phyloP scores from a whole-genome alignment of 805 yeast genomes.

The Alloascoidea hylecoeti region DNA sequence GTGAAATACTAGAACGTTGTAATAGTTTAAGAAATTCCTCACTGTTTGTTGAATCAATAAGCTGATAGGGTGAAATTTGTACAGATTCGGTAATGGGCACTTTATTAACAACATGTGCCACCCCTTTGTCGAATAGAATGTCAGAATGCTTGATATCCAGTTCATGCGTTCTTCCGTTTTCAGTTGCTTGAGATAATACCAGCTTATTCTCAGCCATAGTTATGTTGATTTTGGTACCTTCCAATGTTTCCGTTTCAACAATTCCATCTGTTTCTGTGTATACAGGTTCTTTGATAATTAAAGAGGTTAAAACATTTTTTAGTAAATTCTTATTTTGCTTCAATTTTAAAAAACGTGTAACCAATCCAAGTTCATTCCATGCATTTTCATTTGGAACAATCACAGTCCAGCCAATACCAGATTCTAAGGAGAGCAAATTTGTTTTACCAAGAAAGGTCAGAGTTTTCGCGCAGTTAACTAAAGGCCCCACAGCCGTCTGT shows the following conservation, averaged over 20 bases:
- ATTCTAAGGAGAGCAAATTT: constrained; percentile 36
- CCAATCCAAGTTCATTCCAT: constrained; percentile 53
- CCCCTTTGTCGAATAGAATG: constrained; percentile 71
- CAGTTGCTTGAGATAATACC: constrained; percentile 10
- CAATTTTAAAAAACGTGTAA: constrained; percentile 38
- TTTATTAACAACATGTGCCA: constrained; percentile 52
- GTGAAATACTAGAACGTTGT: constrained; percentile 25
- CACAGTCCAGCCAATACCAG: constrained; percentile 53
- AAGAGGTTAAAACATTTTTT: too few species aligned
- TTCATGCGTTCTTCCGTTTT: constrained; percentile 10
- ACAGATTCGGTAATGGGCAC: constrained; percentile 45
- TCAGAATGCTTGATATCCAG: constrained; percentile 30
- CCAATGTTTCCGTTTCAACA: constrained; percentile 12
- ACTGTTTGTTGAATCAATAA: constrained; percentile 35
- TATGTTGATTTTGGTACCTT: constrained; percentile 9
- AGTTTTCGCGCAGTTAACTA: constrained; percentile 50
- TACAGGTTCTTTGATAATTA: too few species aligned
- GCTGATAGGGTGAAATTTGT: constrained; percentile 37
- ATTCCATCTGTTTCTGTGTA: constrained; percentile 40
- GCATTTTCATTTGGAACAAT: constrained; percentile 67
- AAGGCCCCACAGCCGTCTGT: constrained; percentile 49
- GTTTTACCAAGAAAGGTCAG: constrained; percentile 39
- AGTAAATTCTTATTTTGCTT: too few species aligned
- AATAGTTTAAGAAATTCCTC: constrained; percentile 31
- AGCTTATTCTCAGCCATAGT: constrained; percentile 3